phyloP scores from a whole-genome alignment of 140 eudicot species.

The Bidens hawaiensis region DNA sequence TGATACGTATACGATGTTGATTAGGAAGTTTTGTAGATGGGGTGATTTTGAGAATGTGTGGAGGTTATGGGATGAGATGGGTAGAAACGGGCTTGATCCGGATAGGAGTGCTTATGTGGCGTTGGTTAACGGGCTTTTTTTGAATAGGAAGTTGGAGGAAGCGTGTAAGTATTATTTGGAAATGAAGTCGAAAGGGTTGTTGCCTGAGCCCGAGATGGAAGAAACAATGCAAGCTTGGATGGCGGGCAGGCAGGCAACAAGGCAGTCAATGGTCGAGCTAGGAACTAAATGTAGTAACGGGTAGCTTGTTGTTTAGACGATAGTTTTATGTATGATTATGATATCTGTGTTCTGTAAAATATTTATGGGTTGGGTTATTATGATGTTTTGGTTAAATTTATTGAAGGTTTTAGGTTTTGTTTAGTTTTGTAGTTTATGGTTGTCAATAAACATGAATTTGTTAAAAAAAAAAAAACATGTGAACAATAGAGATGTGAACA shows the following conservation, averaged over 20 bases:
- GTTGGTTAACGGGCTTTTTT: slow-evolving; percentile 72
- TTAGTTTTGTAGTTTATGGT: no score
- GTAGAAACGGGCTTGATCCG: slow-evolving; percentile 58
- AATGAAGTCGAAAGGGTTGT: slow-evolving; percentile 63
- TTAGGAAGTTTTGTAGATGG: slow-evolving; percentile 79
- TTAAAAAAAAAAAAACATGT: no score
- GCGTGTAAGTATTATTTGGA: slow-evolving; percentile 59
- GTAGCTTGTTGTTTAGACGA: background rate
- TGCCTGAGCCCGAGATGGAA: slow-evolving; percentile 74
- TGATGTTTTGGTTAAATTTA: background rate
- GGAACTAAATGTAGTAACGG: slow-evolving; percentile 9
- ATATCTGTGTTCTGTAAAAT: background rate
- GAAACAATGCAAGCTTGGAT: slow-evolving; percentile 62
- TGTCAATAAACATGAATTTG: no score
- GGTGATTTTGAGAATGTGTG: slow-evolving; percentile 50
- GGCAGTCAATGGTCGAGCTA: background rate
- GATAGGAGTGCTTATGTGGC: slow-evolving; percentile 72
- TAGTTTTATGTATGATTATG: background rate
- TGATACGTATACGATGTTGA: slow-evolving; percentile 74
- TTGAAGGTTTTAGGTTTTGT: background rate
- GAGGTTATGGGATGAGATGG: slow-evolving; percentile 77
- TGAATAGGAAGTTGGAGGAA: slow-evolving; percentile 77
- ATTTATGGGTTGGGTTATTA: background rate
- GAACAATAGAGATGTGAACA: no score
- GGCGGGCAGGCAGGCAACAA: slow-evolving; percentile 30